Evolutionary conservation across 2,329 filamentous ascomycete genomes (phyloP), one percentile per base, ranked within the genome.

Genomic region (Metarhizium brunneum): DNA sequence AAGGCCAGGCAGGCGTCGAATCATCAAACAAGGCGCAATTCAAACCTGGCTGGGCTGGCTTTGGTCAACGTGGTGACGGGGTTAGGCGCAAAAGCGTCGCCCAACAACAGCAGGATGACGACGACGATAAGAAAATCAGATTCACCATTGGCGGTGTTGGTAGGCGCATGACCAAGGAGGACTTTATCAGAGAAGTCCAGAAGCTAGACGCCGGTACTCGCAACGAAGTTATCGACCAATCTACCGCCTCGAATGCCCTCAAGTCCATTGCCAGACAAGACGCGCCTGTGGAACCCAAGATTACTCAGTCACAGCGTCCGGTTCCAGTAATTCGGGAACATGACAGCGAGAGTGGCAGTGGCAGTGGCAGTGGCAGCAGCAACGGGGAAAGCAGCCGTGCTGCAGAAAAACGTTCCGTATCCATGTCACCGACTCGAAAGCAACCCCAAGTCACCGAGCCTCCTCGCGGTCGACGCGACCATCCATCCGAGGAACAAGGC

Each of bases 91-190:
- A 75, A 70, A 75, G 67, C 54, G 67, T 68, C 11, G 70, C 66
- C 4, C 67, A 70, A 6, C 71, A 74, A 13, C 65, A 73, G 3
- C 73, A 79, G n/a, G 56, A 53, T 20, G 54, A 56, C 2, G 77
- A 81, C 2, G 87, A 92, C 56, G 88, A 92, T 61, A 79, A 81
- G 14, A 77, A 83, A 55, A 84, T 92, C 55, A 82, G 88, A 14
- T 92, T 92, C 69, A 91, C 85, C 1, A 87, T 92, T 59, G 83
- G 80, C 48, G 83, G 85, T 38, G 81, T 84, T n/a, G 87, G 87
- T 6, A 77, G 79, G 58, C 82, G 88, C 50, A 86, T 94, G 82
- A 91, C 81, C 59, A 92, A 92, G 71, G 83, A 86, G 4, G 87
- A 91, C 64, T 92, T 94, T 66, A 83, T 94, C 58, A 76, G 79